Base-by-base conservation (phyloP, 345 rosid species). In the Aethionema arabicum region DNA sequence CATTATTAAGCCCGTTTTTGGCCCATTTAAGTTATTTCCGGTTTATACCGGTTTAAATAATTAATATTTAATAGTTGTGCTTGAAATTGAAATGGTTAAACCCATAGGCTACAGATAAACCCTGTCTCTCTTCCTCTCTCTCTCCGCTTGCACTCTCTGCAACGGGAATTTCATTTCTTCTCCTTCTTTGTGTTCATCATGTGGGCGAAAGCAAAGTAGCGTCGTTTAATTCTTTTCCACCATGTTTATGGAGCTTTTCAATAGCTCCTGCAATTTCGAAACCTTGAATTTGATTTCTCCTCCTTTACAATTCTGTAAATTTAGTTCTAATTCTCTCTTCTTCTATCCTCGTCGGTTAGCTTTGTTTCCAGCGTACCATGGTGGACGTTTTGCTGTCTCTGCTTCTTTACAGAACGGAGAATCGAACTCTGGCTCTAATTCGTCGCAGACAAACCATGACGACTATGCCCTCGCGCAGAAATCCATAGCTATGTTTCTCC, bases 401-500 rank as follows among this genome's bases (percentile, higher is more conserved):
- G 66, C 62, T 46, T 61, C 61, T 8, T 31, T 41, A 2, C 66
- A 58, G 2, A 38, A 46, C 63, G 67, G 67, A 32, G 66, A 59
- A 4, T 29, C 65, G 21, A 58, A 45, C 61, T 43, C 16, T 6
- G 36, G 30, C 75, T n/a, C 59, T 8, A 29, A 27, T 56, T 48
- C 41, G 11, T 45, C 47, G 5, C 43, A 39, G 36, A 46, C 11
- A 8, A 72, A 55, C 52, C 70, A 63, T 2, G 69, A 73, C 6
- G 56, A 69, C 42, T 58, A 75, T 14, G 8, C 63, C 53, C 55
- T 76, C 29, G 79, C 95, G 42, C 84, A 56, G 50, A 66, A 67
- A 60, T 85, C 91, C 3, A 63, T 92, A 61, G 59, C 77, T 10
- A 69, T 49, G 40, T 82, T 77, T 67, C 87, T 92, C 8, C 80